Percentiles rank a stretch among this genome's conserved stretches.
These are phyloP conservation scores for Dactylonectria estremocensis DNA, from an alignment of 2,329 filamentous ascomycete genomes.

Conservation along the genomic window DNA sequence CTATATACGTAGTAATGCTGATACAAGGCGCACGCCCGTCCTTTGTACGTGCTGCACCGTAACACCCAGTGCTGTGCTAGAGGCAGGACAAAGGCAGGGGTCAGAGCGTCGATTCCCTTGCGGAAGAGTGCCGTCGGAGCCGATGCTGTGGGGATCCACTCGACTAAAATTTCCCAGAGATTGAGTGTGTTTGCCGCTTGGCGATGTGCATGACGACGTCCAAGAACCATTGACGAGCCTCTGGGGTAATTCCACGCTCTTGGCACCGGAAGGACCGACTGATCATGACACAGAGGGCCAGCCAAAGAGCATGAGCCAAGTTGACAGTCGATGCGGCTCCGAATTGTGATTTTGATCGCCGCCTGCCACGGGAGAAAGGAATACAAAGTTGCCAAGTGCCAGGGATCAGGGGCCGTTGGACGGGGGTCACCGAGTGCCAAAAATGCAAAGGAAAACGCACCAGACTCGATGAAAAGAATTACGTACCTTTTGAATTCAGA, in stretches of 20 bases:
- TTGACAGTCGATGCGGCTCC: constrained; percentile 7
- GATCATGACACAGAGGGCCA: neutral
- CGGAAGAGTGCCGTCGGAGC: constrained; percentile 48
- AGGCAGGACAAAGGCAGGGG: constrained; percentile 41
- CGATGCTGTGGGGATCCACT: constrained; percentile 50
- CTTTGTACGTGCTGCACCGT: constrained; percentile 42
- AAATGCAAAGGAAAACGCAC: constrained; percentile 35
- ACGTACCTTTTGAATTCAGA: constrained; percentile 44
- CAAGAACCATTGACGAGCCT: constrained; percentile 13
- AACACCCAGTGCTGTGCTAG: constrained; percentile 38
- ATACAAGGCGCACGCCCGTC: constrained; percentile 41
- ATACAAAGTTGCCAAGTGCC: neutral
- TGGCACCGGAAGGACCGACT: constrained; percentile 21
- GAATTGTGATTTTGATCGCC: constrained; percentile 4
- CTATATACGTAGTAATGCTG: constrained; percentile 45
- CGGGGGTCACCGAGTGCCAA: constrained; percentile 47
- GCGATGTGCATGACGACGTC: constrained; percentile 50
- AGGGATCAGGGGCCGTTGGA: constrained; percentile 42
- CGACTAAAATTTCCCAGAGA: constrained; percentile 50
- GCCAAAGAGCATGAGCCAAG: neutral
- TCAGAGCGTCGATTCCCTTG: constrained; percentile 47
- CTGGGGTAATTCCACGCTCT: constrained; percentile 32
- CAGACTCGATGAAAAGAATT: constrained; percentile 44
- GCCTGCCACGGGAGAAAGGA: constrained; percentile 21
- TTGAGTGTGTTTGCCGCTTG: constrained; percentile 52